A percentile compares a stretch with the other conserved stretches of the same genome.
Conservation (phyloP, 2,329 filamentous ascomycete species). For the Fusarium torulosum region DNA sequence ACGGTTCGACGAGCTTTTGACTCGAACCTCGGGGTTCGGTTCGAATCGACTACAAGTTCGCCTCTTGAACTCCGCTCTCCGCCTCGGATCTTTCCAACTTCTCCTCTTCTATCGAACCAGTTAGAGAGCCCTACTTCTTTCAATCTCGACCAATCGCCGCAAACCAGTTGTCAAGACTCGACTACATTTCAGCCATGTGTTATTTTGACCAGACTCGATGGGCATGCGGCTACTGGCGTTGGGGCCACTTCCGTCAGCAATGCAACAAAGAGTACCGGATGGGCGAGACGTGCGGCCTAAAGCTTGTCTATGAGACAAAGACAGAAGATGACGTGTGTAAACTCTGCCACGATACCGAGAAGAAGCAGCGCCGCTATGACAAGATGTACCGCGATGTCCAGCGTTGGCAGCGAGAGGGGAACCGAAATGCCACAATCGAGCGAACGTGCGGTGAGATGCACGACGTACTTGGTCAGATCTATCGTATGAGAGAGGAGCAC, state of each 20-base stretch:
- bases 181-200: slow-evolving; percentile 74
- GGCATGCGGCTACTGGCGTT: slow-evolving; percentile 91
- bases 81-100: slow-evolving; percentile 32
- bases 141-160: slow-evolving; percentile 21
- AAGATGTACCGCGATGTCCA: slow-evolving; percentile 81
- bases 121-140: slow-evolving; percentile 16
- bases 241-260: slow-evolving; percentile 92
- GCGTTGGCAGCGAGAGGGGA: slow-evolving; percentile 83
- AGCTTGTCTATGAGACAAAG: slow-evolving; percentile 83
- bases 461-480: slow-evolving; percentile 72
- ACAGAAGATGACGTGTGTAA: slow-evolving; percentile 77
- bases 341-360: slow-evolving; percentile 89
- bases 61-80: slow-evolving; percentile 37
- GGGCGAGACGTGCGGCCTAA: slow-evolving; percentile 95
- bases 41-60: slow-evolving; percentile 36
- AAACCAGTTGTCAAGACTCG: slow-evolving; percentile 34
- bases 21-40: slow-evolving; percentile 34
- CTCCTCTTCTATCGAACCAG: slow-evolving; percentile 30
- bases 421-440: slow-evolving; percentile 78
- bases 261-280: slow-evolving; percentile 96
- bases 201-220: slow-evolving; percentile 94
- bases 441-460: slow-evolving; percentile 77
- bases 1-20: slow-evolving; percentile 22
- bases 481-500: slow-evolving; percentile 60
- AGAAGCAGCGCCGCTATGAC: slow-evolving; percentile 79